Evolutionary conservation across 2,329 filamentous ascomycete species (phyloP), one percentile per base, ranked within the genome.

Genomic region (Colletotrichum tropicale): DNA sequence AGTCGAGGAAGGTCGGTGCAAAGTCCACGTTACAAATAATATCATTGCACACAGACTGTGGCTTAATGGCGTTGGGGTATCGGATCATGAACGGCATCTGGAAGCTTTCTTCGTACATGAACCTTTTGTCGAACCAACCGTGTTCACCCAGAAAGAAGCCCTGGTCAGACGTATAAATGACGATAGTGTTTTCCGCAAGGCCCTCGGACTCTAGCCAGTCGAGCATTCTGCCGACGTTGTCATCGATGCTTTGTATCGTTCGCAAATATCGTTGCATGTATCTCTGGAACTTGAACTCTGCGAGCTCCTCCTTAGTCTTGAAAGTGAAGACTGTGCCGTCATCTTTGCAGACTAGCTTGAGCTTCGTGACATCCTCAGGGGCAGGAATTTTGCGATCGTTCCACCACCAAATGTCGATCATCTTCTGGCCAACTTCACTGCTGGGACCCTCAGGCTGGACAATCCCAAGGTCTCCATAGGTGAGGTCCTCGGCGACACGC

Each of bases 81-180:
- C 86, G 84, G 10, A 88, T 83, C 8, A 90, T 78, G 64, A 90
- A 89, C 0, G 89, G 89, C 89, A 91, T 90, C 80, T 90, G 88
- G 81, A 91, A 90, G n/a, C 83, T 86, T 79, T 91, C 88, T 73
- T 91, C 89, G 80, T 91, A 91, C 86, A 91, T 90, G 81, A 91
- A 90, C 5, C 89, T 86, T 81, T 91, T 91, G 80, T 90, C 89
- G 77, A 90, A 90, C 89, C 88, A 91, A 69, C 89, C 88, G 76
- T 91, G 89, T 75, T 91, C 89, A 15, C 89, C 89, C 0, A 91
- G 84, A 79, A 90, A 91, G 82, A 90, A 90, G 8, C 89, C 89
- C 76, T 90, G 88, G 76, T 90, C 89, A 0, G 87, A 89, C 0
- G 87, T 89, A 75, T 90, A 90, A 15, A 90, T 83, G 2, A 90